Evolutionary conservation across 2,329 filamentous ascomycete genomes (phyloP).

Genomic region (Aspergillus sp.): DNA sequence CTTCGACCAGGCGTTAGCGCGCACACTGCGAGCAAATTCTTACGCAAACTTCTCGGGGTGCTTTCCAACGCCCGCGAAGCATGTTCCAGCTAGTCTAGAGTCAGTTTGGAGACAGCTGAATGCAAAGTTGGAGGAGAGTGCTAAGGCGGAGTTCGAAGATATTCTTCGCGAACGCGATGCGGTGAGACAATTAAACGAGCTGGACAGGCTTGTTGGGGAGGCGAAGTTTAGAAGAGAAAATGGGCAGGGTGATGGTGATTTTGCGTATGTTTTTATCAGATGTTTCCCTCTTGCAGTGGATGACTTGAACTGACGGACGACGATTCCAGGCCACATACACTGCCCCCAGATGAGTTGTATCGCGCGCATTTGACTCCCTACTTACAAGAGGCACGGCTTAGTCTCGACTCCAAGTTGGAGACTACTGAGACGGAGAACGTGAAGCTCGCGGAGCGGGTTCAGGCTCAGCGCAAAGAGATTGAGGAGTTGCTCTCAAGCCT

Average conservation of each 20-base stretch:
- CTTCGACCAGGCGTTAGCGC: conserved; percentile 57
- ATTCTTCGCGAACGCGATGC: conserved; percentile 57
- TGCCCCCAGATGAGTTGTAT: conserved; percentile 56
- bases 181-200: conserved; percentile 56
- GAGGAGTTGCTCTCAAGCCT: conserved; percentile 53
- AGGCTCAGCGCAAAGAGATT: conserved; percentile 56
- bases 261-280: conserved; percentile 45
- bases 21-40: conserved; percentile 60
- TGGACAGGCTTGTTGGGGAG: conserved; percentile 59
- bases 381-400: conserved; percentile 49
- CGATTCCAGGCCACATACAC: conserved; percentile 53
- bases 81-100: conserved; percentile 56
- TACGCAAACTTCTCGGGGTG: conserved; percentile 62
- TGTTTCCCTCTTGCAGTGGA: conserved; percentile 1
- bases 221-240: conserved; percentile 53
- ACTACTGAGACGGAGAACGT: conserved; percentile 52
- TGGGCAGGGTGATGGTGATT: conserved; percentile 34
- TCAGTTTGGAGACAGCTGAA: conserved; percentile 59
- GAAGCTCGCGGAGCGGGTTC: conserved; percentile 51
- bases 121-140: conserved; percentile 56
- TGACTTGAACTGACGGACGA: not conserved
- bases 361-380: conserved; percentile 59
- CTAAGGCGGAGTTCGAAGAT: conserved; percentile 59
- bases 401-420: conserved; percentile 50
- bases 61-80: conserved; percentile 60